phyloP scores from a whole-genome alignment of 2,329 filamentous ascomycete genomes.

The Cryphonectria carpinicola region DNA sequence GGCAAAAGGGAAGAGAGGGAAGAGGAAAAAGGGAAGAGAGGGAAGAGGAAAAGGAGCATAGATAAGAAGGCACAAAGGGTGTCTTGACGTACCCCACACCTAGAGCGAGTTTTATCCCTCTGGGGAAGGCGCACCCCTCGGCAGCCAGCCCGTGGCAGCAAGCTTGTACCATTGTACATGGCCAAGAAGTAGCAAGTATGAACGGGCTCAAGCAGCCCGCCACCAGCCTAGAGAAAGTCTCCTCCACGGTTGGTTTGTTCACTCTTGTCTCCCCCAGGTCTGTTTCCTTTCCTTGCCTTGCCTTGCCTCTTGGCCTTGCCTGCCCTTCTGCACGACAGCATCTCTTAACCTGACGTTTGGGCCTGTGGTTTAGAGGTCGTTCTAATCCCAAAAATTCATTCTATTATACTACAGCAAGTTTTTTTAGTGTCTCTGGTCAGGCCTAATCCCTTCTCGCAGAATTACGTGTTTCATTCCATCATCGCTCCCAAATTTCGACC shows the following conservation, averaged over 20 bases:
- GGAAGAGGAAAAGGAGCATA: neutral
- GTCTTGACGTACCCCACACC: neutral
- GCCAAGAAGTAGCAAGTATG: no score
- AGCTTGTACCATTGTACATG: neutral
- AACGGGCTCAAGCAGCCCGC: no score
- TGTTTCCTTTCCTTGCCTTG: neutral
- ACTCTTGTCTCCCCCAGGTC: neutral
- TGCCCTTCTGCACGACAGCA: neutral
- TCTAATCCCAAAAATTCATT: neutral
- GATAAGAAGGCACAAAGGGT: neutral
- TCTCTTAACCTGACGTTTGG: neutral
- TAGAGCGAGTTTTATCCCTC: neutral
- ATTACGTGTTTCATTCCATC: slow-evolving; percentile 4
- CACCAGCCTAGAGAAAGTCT: neutral
- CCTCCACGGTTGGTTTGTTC: neutral
- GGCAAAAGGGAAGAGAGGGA: neutral
- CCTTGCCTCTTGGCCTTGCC: neutral
- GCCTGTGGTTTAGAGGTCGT: neutral
- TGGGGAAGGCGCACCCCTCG: neutral
- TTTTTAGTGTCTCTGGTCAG: slow-evolving; percentile 1
- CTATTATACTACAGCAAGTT: neutral
- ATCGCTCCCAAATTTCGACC: neutral
- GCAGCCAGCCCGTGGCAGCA: slow-evolving; percentile 1
- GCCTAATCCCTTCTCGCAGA: neutral
- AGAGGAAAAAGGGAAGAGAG: neutral